Evolutionary conservation across 306 rosid species (phyloP).

Genomic region (Acacia confusa): DNA sequence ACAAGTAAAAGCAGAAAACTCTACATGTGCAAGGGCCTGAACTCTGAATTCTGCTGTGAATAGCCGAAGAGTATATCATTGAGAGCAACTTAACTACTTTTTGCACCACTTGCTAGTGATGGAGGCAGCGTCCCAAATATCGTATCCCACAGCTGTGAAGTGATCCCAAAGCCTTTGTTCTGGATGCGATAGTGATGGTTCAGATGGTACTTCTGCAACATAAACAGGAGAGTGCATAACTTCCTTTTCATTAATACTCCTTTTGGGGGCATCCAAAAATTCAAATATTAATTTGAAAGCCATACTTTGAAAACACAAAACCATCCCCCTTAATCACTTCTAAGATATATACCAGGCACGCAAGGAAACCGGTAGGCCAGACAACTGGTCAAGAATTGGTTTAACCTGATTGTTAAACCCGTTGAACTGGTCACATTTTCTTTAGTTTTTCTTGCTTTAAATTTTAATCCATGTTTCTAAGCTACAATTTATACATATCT

Average conservation of each 20-base stretch:
- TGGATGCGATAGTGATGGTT: slow-evolving; percentile 84
- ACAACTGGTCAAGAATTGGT: neutral
- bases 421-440: too few species aligned
- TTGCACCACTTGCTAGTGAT: slow-evolving; percentile 43
- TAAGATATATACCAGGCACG: neutral
- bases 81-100: slow-evolving; percentile 43
- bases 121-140: slow-evolving; percentile 81
- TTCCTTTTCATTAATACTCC: neutral
- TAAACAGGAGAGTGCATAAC: neutral
- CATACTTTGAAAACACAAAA: neutral
- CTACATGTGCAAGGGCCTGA: slow-evolving; percentile 15
- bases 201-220: slow-evolving; percentile 78
- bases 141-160: slow-evolving; percentile 85
- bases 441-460: too few species aligned
- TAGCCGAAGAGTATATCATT: slow-evolving; percentile 25
- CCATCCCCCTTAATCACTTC: neutral
- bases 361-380: neutral
- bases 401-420: too few species aligned
- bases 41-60: slow-evolving; percentile 36
- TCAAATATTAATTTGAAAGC: neutral
- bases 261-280: neutral
- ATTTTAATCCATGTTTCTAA: too few species aligned
- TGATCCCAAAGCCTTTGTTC: slow-evolving; percentile 80
- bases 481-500: too few species aligned
- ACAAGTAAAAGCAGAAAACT: slow-evolving; percentile 28